Evolutionary conservation across 2,329 filamentous ascomycete genomes (phyloP).

Genomic region (Penicillium sp.): DNA sequence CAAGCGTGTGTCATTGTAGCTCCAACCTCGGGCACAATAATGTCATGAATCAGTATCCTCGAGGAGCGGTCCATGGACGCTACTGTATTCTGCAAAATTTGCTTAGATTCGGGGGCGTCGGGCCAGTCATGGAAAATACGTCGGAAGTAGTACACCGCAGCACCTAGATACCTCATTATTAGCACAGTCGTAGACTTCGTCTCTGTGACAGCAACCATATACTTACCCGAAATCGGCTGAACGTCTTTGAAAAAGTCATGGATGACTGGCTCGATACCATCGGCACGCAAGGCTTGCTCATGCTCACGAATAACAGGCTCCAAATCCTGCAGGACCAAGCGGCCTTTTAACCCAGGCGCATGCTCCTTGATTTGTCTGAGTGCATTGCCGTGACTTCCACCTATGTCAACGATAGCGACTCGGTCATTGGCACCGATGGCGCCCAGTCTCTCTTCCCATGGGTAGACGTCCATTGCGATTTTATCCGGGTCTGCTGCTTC

Average conservation of each 20-base stretch:
- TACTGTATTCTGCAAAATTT: slow-evolving; percentile 25
- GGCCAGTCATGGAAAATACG: slow-evolving; percentile 35
- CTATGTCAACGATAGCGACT: slow-evolving; percentile 24
- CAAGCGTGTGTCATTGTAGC: slow-evolving; percentile 22
- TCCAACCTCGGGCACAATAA: slow-evolving; percentile 26
- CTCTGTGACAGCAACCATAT: neutral
- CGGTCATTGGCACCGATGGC: neutral
- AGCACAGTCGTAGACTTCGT: neutral
- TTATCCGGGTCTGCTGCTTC: slow-evolving; percentile 17
- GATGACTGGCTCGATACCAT: neutral
- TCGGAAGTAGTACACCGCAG: slow-evolving; percentile 34
- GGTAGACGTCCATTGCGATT: slow-evolving; percentile 25
- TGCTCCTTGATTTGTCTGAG: slow-evolving; percentile 14
- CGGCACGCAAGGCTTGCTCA: neutral
- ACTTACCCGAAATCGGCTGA: neutral
- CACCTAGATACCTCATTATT: slow-evolving; percentile 17
- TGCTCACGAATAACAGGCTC: slow-evolving; percentile 16
- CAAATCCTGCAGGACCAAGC: slow-evolving; percentile 26
- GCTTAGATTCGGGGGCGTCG: slow-evolving; percentile 9
- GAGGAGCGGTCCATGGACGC: slow-evolving; percentile 22
- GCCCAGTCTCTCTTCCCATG: slow-evolving; percentile 15
- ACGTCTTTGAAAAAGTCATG: neutral
- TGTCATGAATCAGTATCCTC: slow-evolving; percentile 28
- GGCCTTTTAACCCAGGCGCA: slow-evolving; percentile 14
- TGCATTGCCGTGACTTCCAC: slow-evolving; percentile 22